Evolutionary conservation across 257 asterid species (phyloP), one percentile per base, ranked within the genome.

Genomic region (Nicotiana knightiana): DNA sequence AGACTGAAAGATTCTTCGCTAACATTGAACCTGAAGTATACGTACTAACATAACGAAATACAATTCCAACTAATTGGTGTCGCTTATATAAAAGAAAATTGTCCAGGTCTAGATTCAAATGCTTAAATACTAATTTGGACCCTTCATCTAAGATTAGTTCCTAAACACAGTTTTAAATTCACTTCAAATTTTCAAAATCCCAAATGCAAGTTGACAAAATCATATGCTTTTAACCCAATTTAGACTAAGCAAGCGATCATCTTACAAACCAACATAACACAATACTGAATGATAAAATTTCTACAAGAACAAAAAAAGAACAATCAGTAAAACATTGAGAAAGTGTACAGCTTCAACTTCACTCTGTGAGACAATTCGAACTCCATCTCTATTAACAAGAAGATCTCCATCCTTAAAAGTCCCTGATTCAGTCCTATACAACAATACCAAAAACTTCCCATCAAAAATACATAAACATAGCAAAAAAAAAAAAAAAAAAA

Each of bases 351-450:
- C 85, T 86, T 91, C 97, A 80, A 87, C 90, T 92, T 92, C 93
- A 83, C 81, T 85, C 66, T 91, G 89, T 17, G 98, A 88, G 43
- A 93, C 96, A 84, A 96, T 87, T 81, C 98, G 92, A 84, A 96
- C 97, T 12, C 99, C 98, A 76, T 96, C 94, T 83, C 90, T 88
- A 86, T 94, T 96, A 82, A 96, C 99, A 89, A 94, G 88, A 83
- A 96, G 94, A 90, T 96, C 98, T 26, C 98, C 99, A 90, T 93
- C 94, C 93, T 88, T 96, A 81, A 96, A 96, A 43, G 99, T 96
- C 79, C 99, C 99, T 39, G 99, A 96, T 82, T 90, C 93, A 81
- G 98, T 89, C 90, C 98, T 94, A 86, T 82, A 87, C 4, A 82
- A 75, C 79, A 75, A 75, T 15, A 26, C 62, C 46, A 75, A 51